Conservation (phyloP, 352 stramenopile genomes). For the Globisporangium okanoganense region DNA sequence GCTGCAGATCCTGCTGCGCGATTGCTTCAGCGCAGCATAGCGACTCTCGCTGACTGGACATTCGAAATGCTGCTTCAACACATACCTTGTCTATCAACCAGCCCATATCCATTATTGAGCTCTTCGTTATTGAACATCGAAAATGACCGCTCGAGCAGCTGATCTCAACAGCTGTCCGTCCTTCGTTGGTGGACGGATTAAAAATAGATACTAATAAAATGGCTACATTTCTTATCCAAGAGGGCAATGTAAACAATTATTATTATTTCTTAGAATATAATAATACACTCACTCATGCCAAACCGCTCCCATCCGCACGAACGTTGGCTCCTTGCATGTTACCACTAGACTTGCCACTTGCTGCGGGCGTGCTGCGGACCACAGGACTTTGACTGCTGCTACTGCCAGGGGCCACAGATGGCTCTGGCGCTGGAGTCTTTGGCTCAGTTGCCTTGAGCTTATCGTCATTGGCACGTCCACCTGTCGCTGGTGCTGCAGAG, state of each 20-base stretch:
- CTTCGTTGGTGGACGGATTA: background rate
- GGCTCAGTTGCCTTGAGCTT: background rate
- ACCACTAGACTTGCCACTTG: background rate
- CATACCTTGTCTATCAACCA: background rate
- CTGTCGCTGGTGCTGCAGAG: background rate
- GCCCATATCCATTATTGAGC: background rate
- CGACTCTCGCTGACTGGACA: too few relatives aligned
- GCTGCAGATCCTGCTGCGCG: constrained; percentile 51
- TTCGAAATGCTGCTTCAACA: too few relatives aligned
- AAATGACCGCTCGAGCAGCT: background rate
- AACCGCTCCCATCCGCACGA: background rate
- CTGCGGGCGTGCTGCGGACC: background rate
- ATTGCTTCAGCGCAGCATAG: constrained; percentile 36
- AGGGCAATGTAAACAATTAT: background rate
- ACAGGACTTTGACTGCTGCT: background rate
- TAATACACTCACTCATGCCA: background rate
- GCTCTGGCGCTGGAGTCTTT: background rate
- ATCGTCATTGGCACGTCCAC: background rate
- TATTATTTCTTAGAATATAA: background rate
- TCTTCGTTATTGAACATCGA: background rate
- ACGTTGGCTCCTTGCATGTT: background rate
- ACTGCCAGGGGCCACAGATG: background rate
- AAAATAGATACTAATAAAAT: background rate
- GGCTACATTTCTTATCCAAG: background rate
- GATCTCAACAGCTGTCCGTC: background rate